Base-by-base conservation (phyloP, 2,329 filamentous ascomycete genomes). In the Aspergillus quadrilineatus region DNA sequence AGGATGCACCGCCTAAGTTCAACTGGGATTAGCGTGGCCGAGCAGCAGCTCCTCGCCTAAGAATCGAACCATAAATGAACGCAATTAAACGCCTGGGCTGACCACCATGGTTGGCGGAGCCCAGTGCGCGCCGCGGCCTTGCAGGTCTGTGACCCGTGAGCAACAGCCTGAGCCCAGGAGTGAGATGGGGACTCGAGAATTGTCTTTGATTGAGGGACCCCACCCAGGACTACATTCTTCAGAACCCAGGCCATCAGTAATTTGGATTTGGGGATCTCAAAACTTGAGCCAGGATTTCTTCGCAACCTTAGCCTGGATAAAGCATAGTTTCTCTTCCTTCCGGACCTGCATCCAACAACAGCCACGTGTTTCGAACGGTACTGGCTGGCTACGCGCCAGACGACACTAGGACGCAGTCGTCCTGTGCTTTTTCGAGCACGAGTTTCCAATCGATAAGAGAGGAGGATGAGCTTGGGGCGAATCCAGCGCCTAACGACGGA, bases 321-420 rank as follows among this genome's bases (percentile, higher is more conserved):
- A 12, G 29, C 22, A 28, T 14, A 28, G 17, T 22, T 14, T 37
- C 58, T 29, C 51, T 57, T 56, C 56, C 53, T 54, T 29, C 51
- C 57, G 56, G 46, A 41, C 57, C 41, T 62, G 56, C 56, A 59
- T 62, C 52, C 56, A 56, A 60, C 52, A 53, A 15, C 30, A 54
- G 47, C 61, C 63, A 65, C 63, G 61, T 65, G 63, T 63, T 50
- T 45, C 39, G 39, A 50, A 52, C 45, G 14, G 32, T 48, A 50
- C 36, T 55, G 56, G 50, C 32, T 46, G 30, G 45, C 54, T 63
- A 65, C 60, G 58, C 63, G 62, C 61, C 60, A 55, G 58, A 58
- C 39, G 30, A 56, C 50, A 54, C 55, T 34, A 58, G 15, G 47
- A 56, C 41, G 34, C 14, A 9, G 26, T n/a, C 30, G 28, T 44